phyloP scores from a whole-genome alignment of 352 stramenopile species.

The Phytopythium helicoides region DNA sequence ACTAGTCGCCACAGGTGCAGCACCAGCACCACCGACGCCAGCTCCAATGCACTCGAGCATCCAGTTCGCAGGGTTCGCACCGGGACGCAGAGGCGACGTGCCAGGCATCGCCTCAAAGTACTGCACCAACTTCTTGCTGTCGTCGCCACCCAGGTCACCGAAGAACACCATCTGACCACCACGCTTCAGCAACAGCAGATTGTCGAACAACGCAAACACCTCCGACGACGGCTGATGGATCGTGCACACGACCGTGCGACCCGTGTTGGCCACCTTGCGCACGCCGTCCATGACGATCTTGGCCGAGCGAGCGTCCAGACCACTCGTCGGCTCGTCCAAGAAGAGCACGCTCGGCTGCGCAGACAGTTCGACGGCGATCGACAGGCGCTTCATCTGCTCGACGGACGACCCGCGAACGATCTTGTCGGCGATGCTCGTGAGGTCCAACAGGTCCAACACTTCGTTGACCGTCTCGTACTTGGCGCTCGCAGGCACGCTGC shows the following conservation, averaged over 20 bases:
- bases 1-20: too few species aligned
- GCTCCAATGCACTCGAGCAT: constrained; percentile 54
- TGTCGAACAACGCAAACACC: constrained; percentile 74
- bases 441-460: constrained; percentile 23
- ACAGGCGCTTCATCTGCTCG: constrained; percentile 46
- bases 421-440: constrained; percentile 24
- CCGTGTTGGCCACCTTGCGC: constrained; percentile 59
- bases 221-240: constrained; percentile 87
- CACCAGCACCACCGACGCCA: constrained; percentile 1
- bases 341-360: constrained; percentile 84
- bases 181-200: constrained; percentile 26
- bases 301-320: constrained; percentile 74
- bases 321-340: constrained; percentile 67
- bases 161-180: constrained; percentile 19
- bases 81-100: constrained; percentile 12
- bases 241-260: constrained; percentile 73
- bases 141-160: constrained; percentile 17
- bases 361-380: constrained; percentile 64
- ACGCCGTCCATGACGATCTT: constrained; percentile 79
- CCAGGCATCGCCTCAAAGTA: constrained; percentile 36
- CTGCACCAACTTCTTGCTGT: constrained; percentile 15
- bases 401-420: constrained; percentile 32
- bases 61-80: constrained; percentile 64
- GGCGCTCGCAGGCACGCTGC: constrained; percentile 12
- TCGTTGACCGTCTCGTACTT: constrained; percentile 32